These are phyloP conservation scores for Laguncularia racemosa DNA, from an alignment of 345 rosid genomes.

Conservation along the genomic window DNA sequence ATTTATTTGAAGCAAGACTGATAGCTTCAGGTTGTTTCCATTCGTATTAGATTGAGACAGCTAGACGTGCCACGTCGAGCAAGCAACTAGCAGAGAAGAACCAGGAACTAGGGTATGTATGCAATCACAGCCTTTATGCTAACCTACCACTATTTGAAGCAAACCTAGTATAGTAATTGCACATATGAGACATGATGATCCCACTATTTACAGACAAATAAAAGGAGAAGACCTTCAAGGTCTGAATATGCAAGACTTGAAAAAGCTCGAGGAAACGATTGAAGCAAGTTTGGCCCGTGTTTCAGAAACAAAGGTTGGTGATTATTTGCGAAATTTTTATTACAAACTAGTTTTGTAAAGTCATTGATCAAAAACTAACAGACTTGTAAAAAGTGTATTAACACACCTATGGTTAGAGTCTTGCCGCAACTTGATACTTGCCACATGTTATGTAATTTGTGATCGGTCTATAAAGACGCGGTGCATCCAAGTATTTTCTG, in stretches of 20 bases:
- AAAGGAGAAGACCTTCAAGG: conserved; percentile 5
- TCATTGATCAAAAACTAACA: too few species aligned
- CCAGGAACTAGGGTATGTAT: conserved; percentile 1
- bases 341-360: too few species aligned
- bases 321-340: too few species aligned
- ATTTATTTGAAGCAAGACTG: not conserved
- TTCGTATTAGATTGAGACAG: conserved; percentile 1
- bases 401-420: too few species aligned
- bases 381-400: too few species aligned
- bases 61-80: not conserved
- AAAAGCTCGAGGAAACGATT: not conserved
- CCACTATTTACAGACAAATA: not conserved
- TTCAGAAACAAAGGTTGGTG: not conserved
- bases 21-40: not conserved
- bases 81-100: not conserved
- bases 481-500: too few species aligned
- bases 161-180: too few species aligned
- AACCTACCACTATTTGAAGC: not conserved
- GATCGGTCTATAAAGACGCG: too few species aligned
- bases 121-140: not conserved
- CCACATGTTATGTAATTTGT: too few species aligned
- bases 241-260: not conserved
- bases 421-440: too few species aligned
- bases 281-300: not conserved
- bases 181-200: too few species aligned